Evolutionary conservation across 768 basidiomycete species (phyloP), one percentile per base, ranked within the genome.

Genomic region (Suillus clintonianus): DNA sequence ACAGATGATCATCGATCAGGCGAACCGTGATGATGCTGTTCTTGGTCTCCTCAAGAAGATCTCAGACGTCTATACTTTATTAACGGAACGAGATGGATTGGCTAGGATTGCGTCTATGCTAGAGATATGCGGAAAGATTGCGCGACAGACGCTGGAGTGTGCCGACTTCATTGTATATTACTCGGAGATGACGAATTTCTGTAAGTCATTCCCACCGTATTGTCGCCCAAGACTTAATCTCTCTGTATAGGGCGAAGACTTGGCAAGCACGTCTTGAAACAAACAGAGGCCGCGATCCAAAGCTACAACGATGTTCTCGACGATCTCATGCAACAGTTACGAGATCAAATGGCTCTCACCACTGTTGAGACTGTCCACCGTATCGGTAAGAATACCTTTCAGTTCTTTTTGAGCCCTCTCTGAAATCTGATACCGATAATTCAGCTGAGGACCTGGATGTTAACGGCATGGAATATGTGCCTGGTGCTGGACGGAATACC

Each of bases 141-240:
- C 64, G 1, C 57, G 64, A 19, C 68, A 73, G 58, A 71, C 68
- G 0, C 64, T 64, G 9, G 74, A 75, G 53, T 73, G 72, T 34
- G 69, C 67, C 1, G 70, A 73, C 60, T 75, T 75, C 37, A 73
- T 74, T 42, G 60, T 60, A 7, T 68, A 70, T 36, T 75, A 75
- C 62, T 65, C 71, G 15, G 68, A 62, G 51, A 71, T 60, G 22
- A 71, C 68, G 55, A 70, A 57, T 13, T 68, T 69, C 24, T 56
- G 72, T 74, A 42, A 19, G 69, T 68, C 2, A 7, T 4, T 37
- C 8, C 36, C 7, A 24, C 15, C 15, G 3, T 1, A 1, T 2
- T 11, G 1, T 13, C 3, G 0, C 1, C 19, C 0, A 4, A 6
- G 9, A 32, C 30, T 32, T 30, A 53, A 5, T 27, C 8, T 10